These are phyloP conservation scores for Carex arenaria DNA, from an alignment of 202 grass and related monocot species.

Conservation along the genomic window DNA sequence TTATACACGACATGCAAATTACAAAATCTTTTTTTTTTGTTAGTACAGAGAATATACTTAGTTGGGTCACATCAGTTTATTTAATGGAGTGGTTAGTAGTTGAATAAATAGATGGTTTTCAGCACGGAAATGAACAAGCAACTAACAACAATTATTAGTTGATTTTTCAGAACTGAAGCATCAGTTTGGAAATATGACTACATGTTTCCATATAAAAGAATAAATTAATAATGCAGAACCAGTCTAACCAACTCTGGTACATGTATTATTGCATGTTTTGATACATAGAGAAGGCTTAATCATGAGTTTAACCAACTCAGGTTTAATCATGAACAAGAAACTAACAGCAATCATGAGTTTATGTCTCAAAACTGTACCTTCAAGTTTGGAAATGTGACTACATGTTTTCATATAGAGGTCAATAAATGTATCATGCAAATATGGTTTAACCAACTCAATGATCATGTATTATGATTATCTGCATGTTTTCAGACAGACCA, in stretches of 20 bases:
- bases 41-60: neutral
- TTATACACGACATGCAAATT: neutral
- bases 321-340: no score
- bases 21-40: neutral
- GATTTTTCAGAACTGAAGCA: neutral
- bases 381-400: no score
- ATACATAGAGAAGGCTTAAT: neutral
- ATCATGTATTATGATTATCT: no score
- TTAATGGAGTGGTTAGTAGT: neutral
- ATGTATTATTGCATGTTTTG: neutral
- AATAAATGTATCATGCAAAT: no score
- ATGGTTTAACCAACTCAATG: no score
- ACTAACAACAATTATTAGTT: neutral
- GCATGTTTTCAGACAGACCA: neutral
- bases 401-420: no score
- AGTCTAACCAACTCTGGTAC: neutral
- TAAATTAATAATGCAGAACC: neutral
- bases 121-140: constrained; percentile 7
- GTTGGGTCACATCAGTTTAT: neutral
- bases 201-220: neutral
- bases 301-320: no score
- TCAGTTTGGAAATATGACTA: neutral
- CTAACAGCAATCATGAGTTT: no score
- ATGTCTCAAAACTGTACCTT: no score
- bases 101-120: constrained; percentile 9